Evolutionary conservation across 2,329 filamentous ascomycete species (phyloP).

Genomic region (Colletotrichum tamarilloi): DNA sequence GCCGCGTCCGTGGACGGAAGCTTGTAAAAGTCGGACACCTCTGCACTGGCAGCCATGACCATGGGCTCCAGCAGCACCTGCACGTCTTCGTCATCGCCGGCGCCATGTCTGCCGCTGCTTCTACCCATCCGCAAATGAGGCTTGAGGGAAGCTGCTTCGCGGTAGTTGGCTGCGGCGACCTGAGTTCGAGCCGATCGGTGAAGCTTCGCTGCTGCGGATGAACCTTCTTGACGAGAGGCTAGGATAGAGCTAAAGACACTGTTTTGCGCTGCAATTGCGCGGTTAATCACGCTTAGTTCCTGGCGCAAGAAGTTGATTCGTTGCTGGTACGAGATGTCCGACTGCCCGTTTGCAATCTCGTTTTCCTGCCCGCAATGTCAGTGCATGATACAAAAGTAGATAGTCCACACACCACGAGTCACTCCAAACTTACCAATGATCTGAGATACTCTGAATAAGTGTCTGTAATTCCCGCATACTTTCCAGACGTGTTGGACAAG

Average conservation of each 20-base stretch:
- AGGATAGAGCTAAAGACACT: constrained; percentile 43
- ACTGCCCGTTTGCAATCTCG: constrained; percentile 51
- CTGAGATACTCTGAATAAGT: constrained; percentile 56
- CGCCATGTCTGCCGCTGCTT: constrained; percentile 11
- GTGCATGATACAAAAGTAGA: not conserved
- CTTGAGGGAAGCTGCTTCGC: not conserved
- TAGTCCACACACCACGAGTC: not conserved
- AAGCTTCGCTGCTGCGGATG: constrained; percentile 20
- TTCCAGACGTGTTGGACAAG: constrained; percentile 50
- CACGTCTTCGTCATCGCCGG: constrained; percentile 17
- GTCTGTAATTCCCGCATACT: constrained; percentile 50
- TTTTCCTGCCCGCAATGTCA: constrained; percentile 47
- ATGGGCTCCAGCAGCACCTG: constrained; percentile 13
- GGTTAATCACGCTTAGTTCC: constrained; percentile 52
- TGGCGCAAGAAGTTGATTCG: constrained; percentile 53
- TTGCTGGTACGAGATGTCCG: constrained; percentile 54
- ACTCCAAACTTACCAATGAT: constrained; percentile 47
- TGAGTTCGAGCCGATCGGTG: constrained; percentile 37
- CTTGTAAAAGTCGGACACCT: constrained; percentile 37
- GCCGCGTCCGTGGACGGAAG: constrained; percentile 27
- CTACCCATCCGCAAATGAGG: constrained; percentile 25
- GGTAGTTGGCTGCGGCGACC: constrained; percentile 19
- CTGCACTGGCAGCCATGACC: not conserved
- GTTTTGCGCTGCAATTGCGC: constrained; percentile 48
- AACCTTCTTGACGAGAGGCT: constrained; percentile 1